A percentile compares a stretch with the other conserved stretches of the same genome.
phyloP scores from a whole-genome alignment of 2,329 filamentous ascomycete genomes.

The Calycina marina region DNA sequence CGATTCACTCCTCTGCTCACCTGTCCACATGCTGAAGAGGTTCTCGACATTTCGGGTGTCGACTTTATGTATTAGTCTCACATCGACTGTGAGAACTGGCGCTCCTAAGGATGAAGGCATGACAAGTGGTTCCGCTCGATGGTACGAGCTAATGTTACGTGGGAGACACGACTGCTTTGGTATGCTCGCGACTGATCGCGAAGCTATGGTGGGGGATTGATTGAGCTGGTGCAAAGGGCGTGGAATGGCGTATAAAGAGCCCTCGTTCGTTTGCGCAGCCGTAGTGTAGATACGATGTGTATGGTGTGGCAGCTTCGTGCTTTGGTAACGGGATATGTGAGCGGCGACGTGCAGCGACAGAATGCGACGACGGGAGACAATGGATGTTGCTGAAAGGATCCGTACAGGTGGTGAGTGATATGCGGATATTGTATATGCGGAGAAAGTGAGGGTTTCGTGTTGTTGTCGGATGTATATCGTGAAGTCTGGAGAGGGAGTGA shows the following conservation, averaged over 20 bases:
- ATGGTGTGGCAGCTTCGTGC: too few relatives aligned
- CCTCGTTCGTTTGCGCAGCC: too few relatives aligned
- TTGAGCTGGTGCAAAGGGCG: not conserved
- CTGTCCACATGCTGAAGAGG: slow-evolving; percentile 93
- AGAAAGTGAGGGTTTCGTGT: too few relatives aligned
- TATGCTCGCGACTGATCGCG: slow-evolving; percentile 20
- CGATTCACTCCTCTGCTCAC: slow-evolving; percentile 35
- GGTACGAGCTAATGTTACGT: slow-evolving; percentile 16
- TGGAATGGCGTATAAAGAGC: too few relatives aligned
- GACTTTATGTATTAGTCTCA: slow-evolving; percentile 83
- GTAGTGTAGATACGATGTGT: too few relatives aligned
- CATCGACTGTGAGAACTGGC: slow-evolving; percentile 82
- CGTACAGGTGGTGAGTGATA: too few relatives aligned
- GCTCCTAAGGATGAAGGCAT: slow-evolving; percentile 80
- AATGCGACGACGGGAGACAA: not conserved
- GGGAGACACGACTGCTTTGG: slow-evolving; percentile 16
- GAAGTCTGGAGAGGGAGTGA: too few relatives aligned
- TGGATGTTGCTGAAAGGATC: not conserved
- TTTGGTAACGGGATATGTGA: too few relatives aligned
- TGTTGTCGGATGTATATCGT: too few relatives aligned
- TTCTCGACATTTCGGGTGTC: slow-evolving; percentile 87
- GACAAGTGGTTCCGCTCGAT: slow-evolving; percentile 16
- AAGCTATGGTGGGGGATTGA: slow-evolving; percentile 5
- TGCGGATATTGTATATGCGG: too few relatives aligned
- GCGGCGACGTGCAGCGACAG: not conserved